These are phyloP conservation scores for Bretschneidera sinensis DNA, from an alignment of 345 rosid genomes.

Conservation along the genomic window DNA sequence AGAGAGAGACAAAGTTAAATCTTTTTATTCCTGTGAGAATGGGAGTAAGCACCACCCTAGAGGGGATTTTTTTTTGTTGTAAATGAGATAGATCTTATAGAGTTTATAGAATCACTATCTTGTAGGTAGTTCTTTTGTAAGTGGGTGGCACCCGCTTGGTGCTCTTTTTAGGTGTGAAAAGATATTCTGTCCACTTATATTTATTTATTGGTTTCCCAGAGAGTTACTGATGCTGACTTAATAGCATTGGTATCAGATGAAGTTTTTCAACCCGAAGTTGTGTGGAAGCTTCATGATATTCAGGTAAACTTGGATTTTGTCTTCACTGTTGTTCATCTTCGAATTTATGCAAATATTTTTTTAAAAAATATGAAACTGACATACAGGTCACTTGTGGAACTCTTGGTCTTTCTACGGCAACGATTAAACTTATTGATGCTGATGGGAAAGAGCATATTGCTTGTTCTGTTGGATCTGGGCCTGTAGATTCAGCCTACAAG, in stretches of 20 bases:
- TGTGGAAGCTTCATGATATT: constrained; percentile 81
- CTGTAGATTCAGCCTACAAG: constrained; percentile 97
- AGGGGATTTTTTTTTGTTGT: no score
- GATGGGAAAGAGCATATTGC: constrained; percentile 69
- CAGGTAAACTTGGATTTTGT: constrained; percentile 45
- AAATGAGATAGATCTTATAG: no score
- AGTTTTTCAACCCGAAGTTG: constrained; percentile 78
- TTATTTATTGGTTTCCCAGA: constrained; percentile 37
- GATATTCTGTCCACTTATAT: constrained; percentile 4
- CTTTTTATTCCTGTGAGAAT: no score
- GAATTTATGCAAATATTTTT: constrained; percentile 3
- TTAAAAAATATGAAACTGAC: constrained; percentile 6
- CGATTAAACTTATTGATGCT: constrained; percentile 71
- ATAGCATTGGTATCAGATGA: constrained; percentile 93
- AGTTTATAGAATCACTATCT: no score
- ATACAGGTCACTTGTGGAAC: constrained; percentile 89
- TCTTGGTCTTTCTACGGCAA: constrained; percentile 85
- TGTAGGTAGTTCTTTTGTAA: no score
- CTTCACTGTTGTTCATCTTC: neutral
- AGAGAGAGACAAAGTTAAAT: no score
- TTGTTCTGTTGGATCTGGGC: constrained; percentile 87
- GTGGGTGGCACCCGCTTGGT: no score
- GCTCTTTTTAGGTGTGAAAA: no score
- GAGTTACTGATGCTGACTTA: constrained; percentile 87
- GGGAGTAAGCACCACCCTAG: no score